phyloP scores from a whole-genome alignment of 2,329 filamentous ascomycete genomes.

The Ustulina deusta region DNA sequence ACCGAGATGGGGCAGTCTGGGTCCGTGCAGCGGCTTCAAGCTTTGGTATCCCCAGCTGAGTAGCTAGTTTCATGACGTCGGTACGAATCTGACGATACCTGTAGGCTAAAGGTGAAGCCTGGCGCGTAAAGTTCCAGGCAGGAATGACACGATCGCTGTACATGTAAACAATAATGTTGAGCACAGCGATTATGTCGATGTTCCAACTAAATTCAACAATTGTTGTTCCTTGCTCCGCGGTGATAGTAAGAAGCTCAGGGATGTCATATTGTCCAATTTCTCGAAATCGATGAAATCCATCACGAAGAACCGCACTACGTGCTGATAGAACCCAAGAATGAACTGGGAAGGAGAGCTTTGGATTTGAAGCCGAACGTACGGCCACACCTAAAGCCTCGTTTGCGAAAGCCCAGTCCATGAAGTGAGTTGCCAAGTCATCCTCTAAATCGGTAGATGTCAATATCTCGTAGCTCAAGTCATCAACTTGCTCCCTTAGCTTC shows the following conservation, averaged over 20 bases:
- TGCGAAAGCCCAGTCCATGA: conserved; percentile 56
- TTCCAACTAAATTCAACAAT: conserved; percentile 73
- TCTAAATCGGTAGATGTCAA: conserved; percentile 75
- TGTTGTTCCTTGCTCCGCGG: conserved; percentile 62
- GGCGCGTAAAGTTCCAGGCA: conserved; percentile 84
- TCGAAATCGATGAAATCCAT: conserved; percentile 69
- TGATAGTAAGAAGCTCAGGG: conserved; percentile 71
- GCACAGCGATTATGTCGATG: conserved; percentile 80
- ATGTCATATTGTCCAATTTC: conserved; percentile 66
- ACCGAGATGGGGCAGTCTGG: conserved; percentile 74
- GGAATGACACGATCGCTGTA: conserved; percentile 86
- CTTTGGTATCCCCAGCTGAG: conserved; percentile 74
- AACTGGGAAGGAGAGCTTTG: conserved; percentile 79
- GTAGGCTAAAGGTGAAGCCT: conserved; percentile 72
- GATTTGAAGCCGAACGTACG: conserved; percentile 69
- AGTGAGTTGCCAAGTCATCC: conserved; percentile 66
- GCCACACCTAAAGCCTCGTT: conserved; percentile 59
- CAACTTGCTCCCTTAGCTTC: conserved; percentile 65
- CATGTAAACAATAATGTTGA: conserved; percentile 82
- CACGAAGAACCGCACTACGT: conserved; percentile 76
- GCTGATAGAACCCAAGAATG: conserved; percentile 85
- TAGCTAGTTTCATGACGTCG: conserved; percentile 89
- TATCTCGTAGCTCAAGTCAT: conserved; percentile 63
- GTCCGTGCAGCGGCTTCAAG: conserved; percentile 83
- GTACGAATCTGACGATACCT: conserved; percentile 83